phyloP scores from a whole-genome alignment of 805 yeast genomes.

The Wickerhamiella sorbophila region DNA sequence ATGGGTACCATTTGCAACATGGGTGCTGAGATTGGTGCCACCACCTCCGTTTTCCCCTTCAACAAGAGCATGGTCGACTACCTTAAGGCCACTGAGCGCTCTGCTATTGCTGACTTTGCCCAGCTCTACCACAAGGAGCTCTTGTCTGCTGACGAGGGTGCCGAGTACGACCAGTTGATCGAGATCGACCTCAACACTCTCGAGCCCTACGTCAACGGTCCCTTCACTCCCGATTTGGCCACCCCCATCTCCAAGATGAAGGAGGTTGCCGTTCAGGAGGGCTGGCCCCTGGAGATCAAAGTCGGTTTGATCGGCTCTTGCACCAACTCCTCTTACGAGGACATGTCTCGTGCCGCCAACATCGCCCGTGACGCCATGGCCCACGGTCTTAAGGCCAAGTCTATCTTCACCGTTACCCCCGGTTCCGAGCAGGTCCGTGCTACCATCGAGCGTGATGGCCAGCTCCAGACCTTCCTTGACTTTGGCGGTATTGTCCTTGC shows the following conservation, averaged over 20 bases:
- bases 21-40: constrained; percentile 99
- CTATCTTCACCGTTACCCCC: constrained; percentile 90
- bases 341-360: constrained; percentile 92
- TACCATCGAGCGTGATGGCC: constrained; percentile 90
- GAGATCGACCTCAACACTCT: constrained; percentile 76
- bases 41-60: constrained; percentile 95
- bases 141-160: constrained; percentile 72
- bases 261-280: constrained; percentile 49
- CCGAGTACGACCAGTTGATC: constrained; percentile 81
- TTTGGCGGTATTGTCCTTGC: constrained; percentile 89
- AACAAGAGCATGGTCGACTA: constrained; percentile 79
- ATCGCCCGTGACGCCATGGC: constrained; percentile 74
- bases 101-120: constrained; percentile 73
- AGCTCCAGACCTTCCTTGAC: constrained; percentile 61
- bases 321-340: constrained; percentile 96
- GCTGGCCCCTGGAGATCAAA: constrained; percentile 76
- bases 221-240: constrained; percentile 95
- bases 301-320: constrained; percentile 97
- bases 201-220: constrained; percentile 95
- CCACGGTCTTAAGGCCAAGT: constrained; percentile 79
- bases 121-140: constrained; percentile 38
- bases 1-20: constrained; percentile 98
- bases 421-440: constrained; percentile 98
- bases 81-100: constrained; percentile 75
- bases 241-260: constrained; percentile 81